phyloP scores from a whole-genome alignment of 345 rosid genomes.

The Pistacia vera region DNA sequence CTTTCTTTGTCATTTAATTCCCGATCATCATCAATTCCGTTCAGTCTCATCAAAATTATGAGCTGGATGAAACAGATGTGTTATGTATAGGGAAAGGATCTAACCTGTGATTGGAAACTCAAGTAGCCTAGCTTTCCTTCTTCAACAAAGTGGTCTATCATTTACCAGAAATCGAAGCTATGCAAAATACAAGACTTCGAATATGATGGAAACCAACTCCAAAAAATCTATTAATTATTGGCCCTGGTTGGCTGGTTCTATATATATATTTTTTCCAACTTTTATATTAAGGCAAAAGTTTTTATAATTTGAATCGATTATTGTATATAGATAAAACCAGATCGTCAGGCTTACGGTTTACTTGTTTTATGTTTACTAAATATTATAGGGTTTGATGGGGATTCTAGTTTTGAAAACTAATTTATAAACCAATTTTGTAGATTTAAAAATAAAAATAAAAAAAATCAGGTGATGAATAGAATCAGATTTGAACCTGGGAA shows the following conservation, averaged over 20 bases:
- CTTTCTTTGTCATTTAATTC: too few species aligned
- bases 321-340: neutral
- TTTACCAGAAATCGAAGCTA: neutral
- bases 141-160: conserved; percentile 1
- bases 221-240: neutral
- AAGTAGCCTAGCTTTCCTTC: neutral
- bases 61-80: conserved; percentile 4
- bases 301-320: too few species aligned
- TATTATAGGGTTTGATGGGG: too few species aligned
- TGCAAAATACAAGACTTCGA: neutral
- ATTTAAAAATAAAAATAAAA: too few species aligned
- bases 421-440: too few species aligned
- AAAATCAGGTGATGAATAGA: too few species aligned
- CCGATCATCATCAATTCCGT: neutral
- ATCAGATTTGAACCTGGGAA: too few species aligned
- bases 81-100: neutral
- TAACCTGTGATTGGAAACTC: neutral
- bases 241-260: neutral
- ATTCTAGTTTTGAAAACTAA: too few species aligned
- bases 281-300: too few species aligned
- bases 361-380: too few species aligned
- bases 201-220: conserved; percentile 8
- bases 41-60: neutral
- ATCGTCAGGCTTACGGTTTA: too few species aligned
- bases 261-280: too few species aligned